Percentiles rank a stretch among this genome's conserved stretches.
These are phyloP conservation scores for Colletotrichum eremochloae DNA, from an alignment of 2,329 filamentous ascomycete genomes.

Conservation along the genomic window DNA sequence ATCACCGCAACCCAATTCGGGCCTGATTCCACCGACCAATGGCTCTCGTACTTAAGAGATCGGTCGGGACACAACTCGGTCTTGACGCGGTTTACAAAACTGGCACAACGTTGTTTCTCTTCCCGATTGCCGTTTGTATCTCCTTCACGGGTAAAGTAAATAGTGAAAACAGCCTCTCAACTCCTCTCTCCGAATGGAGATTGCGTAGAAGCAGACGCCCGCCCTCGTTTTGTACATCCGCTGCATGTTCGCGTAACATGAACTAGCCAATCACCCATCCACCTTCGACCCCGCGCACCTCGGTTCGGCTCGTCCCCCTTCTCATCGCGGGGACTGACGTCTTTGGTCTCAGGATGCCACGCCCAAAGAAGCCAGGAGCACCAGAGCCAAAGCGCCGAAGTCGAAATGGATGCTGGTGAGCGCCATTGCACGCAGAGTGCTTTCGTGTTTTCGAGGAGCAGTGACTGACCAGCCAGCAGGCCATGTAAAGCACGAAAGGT, in stretches of 20 bases:
- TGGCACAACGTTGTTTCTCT: not conserved
- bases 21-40: conserved; percentile 39
- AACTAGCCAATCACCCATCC: conserved; percentile 37
- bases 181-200: not conserved
- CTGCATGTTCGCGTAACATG: conserved; percentile 38
- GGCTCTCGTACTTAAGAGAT: conserved; percentile 35
- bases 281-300: conserved; percentile 36
- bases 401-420: conserved; percentile 62
- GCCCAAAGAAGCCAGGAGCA: conserved; percentile 58
- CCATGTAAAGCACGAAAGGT: conserved; percentile 80
- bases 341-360: conserved; percentile 53
- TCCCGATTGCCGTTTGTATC: not conserved
- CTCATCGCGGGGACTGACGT: conserved; percentile 24
- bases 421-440: conserved; percentile 13
- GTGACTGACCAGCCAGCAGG: conserved; percentile 61
- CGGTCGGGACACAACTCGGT: conserved; percentile 17
- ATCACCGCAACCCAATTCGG: conserved; percentile 41
- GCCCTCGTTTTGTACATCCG: conserved; percentile 12
- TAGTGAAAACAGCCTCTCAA: conserved; percentile 12
- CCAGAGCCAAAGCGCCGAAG: conserved; percentile 60
- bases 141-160: conserved; percentile 7
- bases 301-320: conserved; percentile 24
- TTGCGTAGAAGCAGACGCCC: conserved; percentile 15
- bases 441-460: not conserved
- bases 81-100: not conserved